Evolutionary conservation across 2,329 filamentous ascomycete species (phyloP), one percentile per base, ranked within the genome.

Genomic region (Tolypocladium tropicale): DNA sequence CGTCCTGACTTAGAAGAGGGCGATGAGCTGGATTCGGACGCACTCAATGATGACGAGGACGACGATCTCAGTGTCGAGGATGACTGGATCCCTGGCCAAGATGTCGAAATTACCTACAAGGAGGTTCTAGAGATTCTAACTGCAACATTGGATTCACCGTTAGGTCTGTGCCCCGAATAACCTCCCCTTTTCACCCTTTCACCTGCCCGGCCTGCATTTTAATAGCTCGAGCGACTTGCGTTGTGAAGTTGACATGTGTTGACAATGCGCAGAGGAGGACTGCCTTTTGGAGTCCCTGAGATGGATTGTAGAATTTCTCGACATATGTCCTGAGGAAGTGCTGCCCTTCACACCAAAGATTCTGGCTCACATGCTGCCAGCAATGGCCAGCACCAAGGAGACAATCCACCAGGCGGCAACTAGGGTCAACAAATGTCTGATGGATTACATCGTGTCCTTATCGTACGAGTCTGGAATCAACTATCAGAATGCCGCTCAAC

Each of bases 71-170:
- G 83, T 59, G 84, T 82, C 49, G 92, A 96, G 63, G 92, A 92
- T 58, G 94, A 97, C 67, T 99, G 93, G 91, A 86, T 97, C 50
- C 95, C 95, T 0, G 94, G 95, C 1, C 94, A 99, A 72, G 94
- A 99, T 70, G 91, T 96, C 9, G 88, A 95, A 57, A 89, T 99
- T 59, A 93, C 97, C 70, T 90, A 96, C 71, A 85, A 89, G 58
- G 90, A 88, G 62, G 95, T 99, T 37, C 75, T 99, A 52, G 89
- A 95, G 63, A 99, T 97, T 55, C 74, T 99, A 46, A 91, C 95
- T 2, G 85, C 86, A 14, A 96, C 94, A 60, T 79, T 99, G 49
- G 89, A 95, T 64, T 89, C 90, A 21, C 87, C 89, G 3, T 76
- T 87, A 63, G 88, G 89, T 90, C 74, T 64, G 76, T 69, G 33